Evolutionary conservation across 306 rosid species (phyloP), one percentile per base, ranked within the genome.

Genomic region (Vicia sativa): DNA sequence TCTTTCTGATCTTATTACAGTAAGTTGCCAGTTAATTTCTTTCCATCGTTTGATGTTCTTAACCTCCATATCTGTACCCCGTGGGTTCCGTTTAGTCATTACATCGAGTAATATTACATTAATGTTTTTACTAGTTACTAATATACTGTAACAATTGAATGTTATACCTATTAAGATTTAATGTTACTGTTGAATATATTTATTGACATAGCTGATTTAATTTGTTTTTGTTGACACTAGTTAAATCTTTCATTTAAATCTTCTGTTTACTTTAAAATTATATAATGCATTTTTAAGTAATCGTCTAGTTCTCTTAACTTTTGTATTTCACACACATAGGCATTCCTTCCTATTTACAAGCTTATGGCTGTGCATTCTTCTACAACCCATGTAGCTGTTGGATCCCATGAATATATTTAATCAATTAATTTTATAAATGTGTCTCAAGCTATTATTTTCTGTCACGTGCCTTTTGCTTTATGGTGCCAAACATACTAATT

Each of bases 1-100:
- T 77, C 99, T 93, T 76, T 85, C 97, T 65, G 99, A 93, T 77
- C 97, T 93, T 67, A 74, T 93, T 46, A 90, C 97, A 0, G 99
- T 93, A 74, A 85, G 61, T 70, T 78, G 65, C 43, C 35, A 38
- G 56, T 62, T 69, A 57, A 48, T 2, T 45, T 42, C 2, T 41
- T 31, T 49, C 74, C 76, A 66, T 75, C 49, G 46, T 15, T 62
- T 55, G 73, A 28, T 70, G 62, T 45, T 72, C 69, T 18, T 71
- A 65, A 21, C 42, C 48, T 63, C 53, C 50, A 37, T 21, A 39
- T 50, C 62, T 52, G 39, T 57, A 9, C 26, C 31, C 6, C 18
- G 26, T n/a, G 6, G 65, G 45, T 71, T 39, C 48, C 44, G 45
- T 66, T 25, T 55, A 57, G 61, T 73, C 68, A 38, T 45, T 35